Evolutionary conservation across 2,329 filamentous ascomycete genomes (phyloP), one percentile per base, ranked within the genome.

Genomic region (Ceratocystis smalleyi): DNA sequence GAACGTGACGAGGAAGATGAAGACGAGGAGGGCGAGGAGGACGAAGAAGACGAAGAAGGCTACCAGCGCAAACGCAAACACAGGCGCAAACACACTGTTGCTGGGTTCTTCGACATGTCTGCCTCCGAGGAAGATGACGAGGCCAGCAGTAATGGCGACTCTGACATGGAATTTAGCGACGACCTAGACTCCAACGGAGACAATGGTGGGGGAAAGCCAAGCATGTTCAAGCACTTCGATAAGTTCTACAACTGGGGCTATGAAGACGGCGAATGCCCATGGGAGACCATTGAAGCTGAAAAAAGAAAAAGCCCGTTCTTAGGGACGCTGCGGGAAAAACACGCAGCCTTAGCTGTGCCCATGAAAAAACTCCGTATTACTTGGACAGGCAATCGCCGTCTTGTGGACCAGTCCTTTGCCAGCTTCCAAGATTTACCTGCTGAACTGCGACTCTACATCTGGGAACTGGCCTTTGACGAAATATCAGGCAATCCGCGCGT

Each of bases 391-490:
- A 27, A 65, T 54, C 54, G 43, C 51, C 61, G 32, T 24, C 17
- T 62, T 10, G 22, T 3, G 19, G 27, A 61, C n/a, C 43, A 40
- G 8, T 40, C 49, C 15, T 66, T 65, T 40, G 19, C 47, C 6
- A 7, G 7, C n/a, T 66, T 66, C 24, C 57, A 59, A 8, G 8
- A 45, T 5, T 62, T 64, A 10, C 65, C 65, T 10, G 19, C 10
- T 10, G 61, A 64, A 15, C 61, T 66, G 7, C 55, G 59, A 10
- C 32, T 61, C 3, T 30, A 55, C 5, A 66, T 66, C 19, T 66
- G 65, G 65, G 62, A 66, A 24, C 30, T 61, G 1, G 61, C 65
- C 22, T 66, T 66, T 45, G 61, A 62, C 10, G 61, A 63, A 27
- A 7, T 64, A 5, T 19, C 17, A 27, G 27, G 40, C 8, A 40